A percentile compares a stretch with the other conserved stretches of the same genome.
These are phyloP conservation scores for Collybia mongolica DNA, from an alignment of 768 basidiomycete genomes.

Conservation along the genomic window DNA sequence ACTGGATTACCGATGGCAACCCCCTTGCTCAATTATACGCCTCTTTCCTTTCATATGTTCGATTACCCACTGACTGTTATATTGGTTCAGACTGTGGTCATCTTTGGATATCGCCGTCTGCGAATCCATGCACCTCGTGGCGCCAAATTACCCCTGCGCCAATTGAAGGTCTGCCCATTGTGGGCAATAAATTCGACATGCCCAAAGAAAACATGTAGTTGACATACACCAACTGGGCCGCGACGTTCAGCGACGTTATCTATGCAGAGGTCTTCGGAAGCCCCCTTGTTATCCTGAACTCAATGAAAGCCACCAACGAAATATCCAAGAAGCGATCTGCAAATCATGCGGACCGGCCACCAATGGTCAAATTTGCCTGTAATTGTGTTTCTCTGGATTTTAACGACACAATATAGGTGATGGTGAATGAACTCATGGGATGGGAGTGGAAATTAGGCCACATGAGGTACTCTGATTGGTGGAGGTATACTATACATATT, in stretches of 20 bases:
- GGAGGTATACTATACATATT: slow-evolving; percentile 6
- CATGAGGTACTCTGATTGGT: slow-evolving; percentile 12
- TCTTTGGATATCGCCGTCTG: no score
- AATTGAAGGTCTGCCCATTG: slow-evolving; percentile 30
- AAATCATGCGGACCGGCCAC: slow-evolving; percentile 14
- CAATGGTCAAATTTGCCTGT: slow-evolving; percentile 15
- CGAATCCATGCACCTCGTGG: slow-evolving; percentile 8
- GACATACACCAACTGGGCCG: slow-evolving; percentile 25
- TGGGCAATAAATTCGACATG: slow-evolving; percentile 38
- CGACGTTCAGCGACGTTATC: no score
- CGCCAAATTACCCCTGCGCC: slow-evolving; percentile 33
- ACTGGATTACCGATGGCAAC: no score
- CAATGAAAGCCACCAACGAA: slow-evolving; percentile 28
- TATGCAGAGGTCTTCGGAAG: slow-evolving; percentile 10
- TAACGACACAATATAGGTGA: slow-evolving; percentile 3
- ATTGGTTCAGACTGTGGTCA: no score
- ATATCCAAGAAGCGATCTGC: slow-evolving; percentile 29
- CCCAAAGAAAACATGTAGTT: slow-evolving; percentile 33
- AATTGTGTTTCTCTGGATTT: no score
- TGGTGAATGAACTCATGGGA: slow-evolving; percentile 13
- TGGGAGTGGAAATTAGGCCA: slow-evolving; percentile 12
- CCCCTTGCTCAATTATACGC: no score
- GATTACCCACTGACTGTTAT: no score
- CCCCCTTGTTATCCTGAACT: slow-evolving; percentile 31
- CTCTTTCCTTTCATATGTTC: no score